phyloP scores from a whole-genome alignment of 2,329 filamentous ascomycete genomes.

The Botrytis squamosa region DNA sequence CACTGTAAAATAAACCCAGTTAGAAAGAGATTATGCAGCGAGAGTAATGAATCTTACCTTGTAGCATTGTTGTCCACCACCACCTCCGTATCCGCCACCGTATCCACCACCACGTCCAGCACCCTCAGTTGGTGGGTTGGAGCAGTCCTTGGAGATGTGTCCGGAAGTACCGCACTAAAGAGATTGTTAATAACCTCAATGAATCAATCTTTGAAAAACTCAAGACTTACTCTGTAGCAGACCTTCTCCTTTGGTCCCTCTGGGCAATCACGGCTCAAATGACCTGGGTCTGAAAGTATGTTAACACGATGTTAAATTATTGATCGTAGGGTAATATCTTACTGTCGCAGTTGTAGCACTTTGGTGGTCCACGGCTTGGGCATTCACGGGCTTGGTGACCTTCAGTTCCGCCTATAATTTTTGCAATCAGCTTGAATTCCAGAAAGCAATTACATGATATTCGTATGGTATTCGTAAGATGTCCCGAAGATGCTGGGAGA shows the following conservation, averaged over 20 bases:
- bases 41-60: slow-evolving; percentile 49
- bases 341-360: slow-evolving; percentile 84
- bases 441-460: not conserved
- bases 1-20: slow-evolving; percentile 53
- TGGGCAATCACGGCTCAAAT: slow-evolving; percentile 89
- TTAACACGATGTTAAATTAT: slow-evolving; percentile 36
- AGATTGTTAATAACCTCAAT: not conserved
- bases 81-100: slow-evolving; percentile 42
- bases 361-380: slow-evolving; percentile 78
- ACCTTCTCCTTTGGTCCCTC: slow-evolving; percentile 85
- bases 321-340: slow-evolving; percentile 42
- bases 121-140: slow-evolving; percentile 38
- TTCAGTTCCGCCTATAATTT: slow-evolving; percentile 63
- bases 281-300: slow-evolving; percentile 56
- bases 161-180: slow-evolving; percentile 69
- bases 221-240: slow-evolving; percentile 57
- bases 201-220: not conserved
- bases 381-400: slow-evolving; percentile 81
- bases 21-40: slow-evolving; percentile 4
- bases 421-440: slow-evolving; percentile 29
- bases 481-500: not conserved
- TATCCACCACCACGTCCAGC: slow-evolving; percentile 36
- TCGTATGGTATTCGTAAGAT: not conserved
- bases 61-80: slow-evolving; percentile 75
- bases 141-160: slow-evolving; percentile 81